A percentile compares a stretch with the other conserved stretches of the same genome.
phyloP scores from a whole-genome alignment of 257 asterid species.

The Solanum habrochaites region DNA sequence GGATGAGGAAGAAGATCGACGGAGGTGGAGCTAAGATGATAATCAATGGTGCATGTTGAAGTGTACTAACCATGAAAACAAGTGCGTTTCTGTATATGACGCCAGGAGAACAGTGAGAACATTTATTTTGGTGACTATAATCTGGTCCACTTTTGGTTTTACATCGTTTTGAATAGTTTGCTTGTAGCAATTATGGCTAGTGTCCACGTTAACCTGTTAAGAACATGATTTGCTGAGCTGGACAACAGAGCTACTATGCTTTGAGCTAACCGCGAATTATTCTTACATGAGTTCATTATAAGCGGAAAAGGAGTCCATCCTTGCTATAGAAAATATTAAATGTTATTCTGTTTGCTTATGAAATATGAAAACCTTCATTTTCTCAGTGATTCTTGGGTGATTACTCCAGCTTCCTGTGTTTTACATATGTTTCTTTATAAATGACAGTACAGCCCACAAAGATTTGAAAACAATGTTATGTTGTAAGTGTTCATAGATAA shows the following conservation, averaged over 20 bases:
- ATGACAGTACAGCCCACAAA: not conserved
- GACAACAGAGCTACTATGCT: not conserved
- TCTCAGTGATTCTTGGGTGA: not conserved
- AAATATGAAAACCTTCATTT: not conserved
- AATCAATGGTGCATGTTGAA: not conserved
- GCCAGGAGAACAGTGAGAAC: not conserved
- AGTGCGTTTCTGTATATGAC: not conserved
- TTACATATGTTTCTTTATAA: not conserved
- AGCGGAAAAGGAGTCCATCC: not conserved
- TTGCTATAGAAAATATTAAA: not conserved
- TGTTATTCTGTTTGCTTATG: not conserved
- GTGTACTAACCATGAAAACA: not conserved
- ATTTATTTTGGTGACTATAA: not conserved
- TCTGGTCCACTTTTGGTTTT: not conserved
- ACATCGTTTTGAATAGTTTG: not conserved
- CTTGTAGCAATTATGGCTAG: not conserved
- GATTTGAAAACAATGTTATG: not conserved
- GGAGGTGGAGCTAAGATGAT: constrained; percentile 69
- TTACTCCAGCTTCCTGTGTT: not conserved
- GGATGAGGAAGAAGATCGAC: constrained; percentile 83
- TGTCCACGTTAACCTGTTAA: not conserved
- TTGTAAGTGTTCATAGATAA: not conserved
- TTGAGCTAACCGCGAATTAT: not conserved
- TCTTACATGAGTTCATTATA: not conserved
- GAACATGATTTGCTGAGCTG: not conserved